Evolutionary conservation across 192 early-diverging fungal genomes (phyloP), one percentile per base, ranked within the genome.

Genomic region (Thoreauomyces humboldtii): DNA sequence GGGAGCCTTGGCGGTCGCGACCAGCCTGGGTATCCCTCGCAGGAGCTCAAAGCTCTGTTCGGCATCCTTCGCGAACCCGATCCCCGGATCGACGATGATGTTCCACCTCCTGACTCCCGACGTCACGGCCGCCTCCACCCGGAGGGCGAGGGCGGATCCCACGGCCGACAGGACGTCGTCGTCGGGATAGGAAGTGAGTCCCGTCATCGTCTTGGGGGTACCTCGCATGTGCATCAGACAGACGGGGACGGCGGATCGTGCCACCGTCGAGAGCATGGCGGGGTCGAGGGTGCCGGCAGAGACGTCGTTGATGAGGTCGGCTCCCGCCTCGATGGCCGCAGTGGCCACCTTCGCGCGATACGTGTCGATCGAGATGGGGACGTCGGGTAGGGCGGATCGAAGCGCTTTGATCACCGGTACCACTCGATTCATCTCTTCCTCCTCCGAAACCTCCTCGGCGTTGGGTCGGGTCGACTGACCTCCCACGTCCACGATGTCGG

Each of bases 191-290:
- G 88, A 77, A 61, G 85, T 88, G 53, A 83, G 74, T 25, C 65
- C 69, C 32, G 67, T 72, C 96, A 99, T 99, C 12, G 92, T 95
- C 63, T 86, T 81, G 5, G 94, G 86, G 56, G 83, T 82, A 24
- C 96, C 96, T n/a, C 95, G 88, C 94, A 96, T 98, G 68, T 99
- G 96, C 94, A 98, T 98, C 71, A 98, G 70, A 63, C 92, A 89
- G 7, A 93, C 84, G 17, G 96, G 95, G 9, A 90, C 88, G 47
- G 87, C 80, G 60, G 73, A 73, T 59, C 88, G 77, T 5, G 92
- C 92, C 72, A 91, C 86, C 21, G 90, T 82, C 7, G 80, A 58
- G 32, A 91, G 75, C 92, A 99, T 98, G 3, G 75, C 67, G 0
- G 87, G 73, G 58, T 99, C 95, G 25, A 33, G 36, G 38, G 58